A percentile compares a stretch with the other conserved stretches of the same genome.
Evolutionary conservation across 331 rosid genomes (phyloP).

Genomic region (Acacia pycnantha): DNA sequence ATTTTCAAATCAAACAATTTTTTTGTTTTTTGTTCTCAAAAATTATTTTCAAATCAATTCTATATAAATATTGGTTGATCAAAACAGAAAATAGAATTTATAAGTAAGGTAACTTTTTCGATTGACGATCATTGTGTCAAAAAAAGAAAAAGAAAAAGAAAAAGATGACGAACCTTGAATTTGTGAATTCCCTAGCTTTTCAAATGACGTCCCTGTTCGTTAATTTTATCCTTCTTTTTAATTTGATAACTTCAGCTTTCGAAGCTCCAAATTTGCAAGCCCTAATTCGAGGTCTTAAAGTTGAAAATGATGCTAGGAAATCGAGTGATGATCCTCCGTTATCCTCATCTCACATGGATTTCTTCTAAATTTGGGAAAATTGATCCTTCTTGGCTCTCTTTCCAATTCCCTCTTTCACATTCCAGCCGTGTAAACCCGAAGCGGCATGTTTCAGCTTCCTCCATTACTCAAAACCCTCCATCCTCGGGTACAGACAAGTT

Average conservation of each 20-base stretch:
- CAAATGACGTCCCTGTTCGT: not conserved
- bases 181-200: too few relatives aligned
- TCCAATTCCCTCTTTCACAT: slow-evolving; percentile 27
- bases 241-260: not conserved
- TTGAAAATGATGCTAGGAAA: slow-evolving; percentile 38
- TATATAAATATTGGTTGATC: too few relatives aligned
- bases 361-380: slow-evolving; percentile 11
- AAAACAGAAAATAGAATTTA: too few relatives aligned
- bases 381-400: not conserved
- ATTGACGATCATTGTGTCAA: too few relatives aligned
- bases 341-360: slow-evolving; percentile 14
- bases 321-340: slow-evolving; percentile 24
- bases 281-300: not conserved
- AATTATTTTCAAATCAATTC: too few relatives aligned
- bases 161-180: too few relatives aligned
- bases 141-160: too few relatives aligned
- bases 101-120: too few relatives aligned
- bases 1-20: too few relatives aligned
- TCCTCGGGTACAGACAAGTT: slow-evolving; percentile 33
- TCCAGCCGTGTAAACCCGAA: slow-evolving; percentile 20
- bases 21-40: too few relatives aligned
- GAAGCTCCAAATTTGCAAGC: not conserved
- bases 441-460: slow-evolving; percentile 36
- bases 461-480: slow-evolving; percentile 29
- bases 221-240: not conserved